Base-by-base conservation (phyloP, 805 yeast genomes). In the Wickerhamiella shivajii region DNA sequence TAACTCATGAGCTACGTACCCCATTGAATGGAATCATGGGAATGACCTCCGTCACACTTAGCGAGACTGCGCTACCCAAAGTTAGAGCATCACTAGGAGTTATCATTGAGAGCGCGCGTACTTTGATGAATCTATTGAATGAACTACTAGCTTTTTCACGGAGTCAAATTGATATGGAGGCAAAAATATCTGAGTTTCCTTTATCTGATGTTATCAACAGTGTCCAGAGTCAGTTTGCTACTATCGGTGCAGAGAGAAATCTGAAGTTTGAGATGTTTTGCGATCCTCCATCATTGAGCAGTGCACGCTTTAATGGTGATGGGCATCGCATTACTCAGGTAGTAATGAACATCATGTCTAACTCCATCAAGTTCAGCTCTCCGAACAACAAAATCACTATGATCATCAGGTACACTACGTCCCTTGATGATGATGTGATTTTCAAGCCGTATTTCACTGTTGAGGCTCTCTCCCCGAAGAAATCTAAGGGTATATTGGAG, bases 1-100 rank as follows among this genome's bases (percentile, higher is more conserved):
- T 83, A 19, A 79, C 93, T 0, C 94, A 83, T 53, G 98, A 87
- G 59, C 64, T 87, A 47, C 67, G 96, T 44, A 87, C 97, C 0
- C 98, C 98, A 2, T 60, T 87, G 45, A 87, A 90, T 54, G 98
- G 97, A 52, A 87, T 87, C 18, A 60, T 90, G 37, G 98, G 98
- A 38, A 81, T 87, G 92, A 77, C 96, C 0, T 77, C 93, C 2
- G 79, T 87, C 36, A 85, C 95, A 1, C 71, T 81, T 76, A 85
- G 77, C 16, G 97, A 90, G 51, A 62, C 61, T 13, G 85, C 81
- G 44, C 61, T 65, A 4, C 55, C 60, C 6, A 72, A 73, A 43
- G 71, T 83, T 10, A 74, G 74, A 45, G 74, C 72, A 36, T 73
- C 85, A 10, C 59, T 87, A 42, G 76, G 76, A 42, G 64, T 85